Evolutionary conservation across 2,329 filamentous ascomycete genomes (phyloP).

Genomic region (Dactylellina drechsleri): DNA sequence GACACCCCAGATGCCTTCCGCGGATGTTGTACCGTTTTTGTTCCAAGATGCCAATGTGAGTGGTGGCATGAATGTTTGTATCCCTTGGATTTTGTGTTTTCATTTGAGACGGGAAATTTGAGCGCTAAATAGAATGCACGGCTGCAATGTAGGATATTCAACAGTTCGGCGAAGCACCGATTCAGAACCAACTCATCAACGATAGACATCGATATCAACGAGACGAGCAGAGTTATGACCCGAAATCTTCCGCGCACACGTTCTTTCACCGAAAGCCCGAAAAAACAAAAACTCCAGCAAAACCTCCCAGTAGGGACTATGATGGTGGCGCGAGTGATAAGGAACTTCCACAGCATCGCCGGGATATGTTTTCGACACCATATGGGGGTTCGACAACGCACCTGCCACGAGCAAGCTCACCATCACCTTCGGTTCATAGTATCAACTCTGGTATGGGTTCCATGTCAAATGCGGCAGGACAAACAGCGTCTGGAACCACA

Average conservation of each 20-base stretch:
- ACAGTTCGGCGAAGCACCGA: conserved; percentile 79
- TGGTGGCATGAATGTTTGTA: conserved; percentile 59
- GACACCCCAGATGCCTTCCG: conserved; percentile 81
- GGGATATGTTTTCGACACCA: conserved; percentile 44
- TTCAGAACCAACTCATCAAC: conserved; percentile 74
- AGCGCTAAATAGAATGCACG: conserved; percentile 12
- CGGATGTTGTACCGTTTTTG: conserved; percentile 96
- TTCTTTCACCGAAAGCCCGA: conserved; percentile 72
- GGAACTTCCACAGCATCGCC: conserved; percentile 55
- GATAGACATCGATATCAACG: conserved; percentile 74
- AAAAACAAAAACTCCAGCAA: conserved; percentile 69
- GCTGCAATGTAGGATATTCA: conserved; percentile 72
- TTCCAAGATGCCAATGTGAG: conserved; percentile 86
- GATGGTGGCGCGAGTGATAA: conserved; percentile 68
- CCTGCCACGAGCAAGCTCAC: conserved; percentile 46
- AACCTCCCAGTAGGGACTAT: conserved; percentile 72
- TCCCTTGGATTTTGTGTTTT: conserved; percentile 56
- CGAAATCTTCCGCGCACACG: conserved; percentile 71
- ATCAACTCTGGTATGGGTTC: conserved; percentile 49
- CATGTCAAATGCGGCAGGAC: conserved; percentile 30
- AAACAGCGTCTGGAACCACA: conserved; percentile 28
- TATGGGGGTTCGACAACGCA: conserved; percentile 48
- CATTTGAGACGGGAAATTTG: conserved; percentile 10
- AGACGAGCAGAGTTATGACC: conserved; percentile 64
- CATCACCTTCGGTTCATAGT: conserved; percentile 50